Evolutionary conservation across 2,329 filamentous ascomycete species (phyloP), one percentile per base, ranked within the genome.

Genomic region (Pseudogymnoascus sp.): DNA sequence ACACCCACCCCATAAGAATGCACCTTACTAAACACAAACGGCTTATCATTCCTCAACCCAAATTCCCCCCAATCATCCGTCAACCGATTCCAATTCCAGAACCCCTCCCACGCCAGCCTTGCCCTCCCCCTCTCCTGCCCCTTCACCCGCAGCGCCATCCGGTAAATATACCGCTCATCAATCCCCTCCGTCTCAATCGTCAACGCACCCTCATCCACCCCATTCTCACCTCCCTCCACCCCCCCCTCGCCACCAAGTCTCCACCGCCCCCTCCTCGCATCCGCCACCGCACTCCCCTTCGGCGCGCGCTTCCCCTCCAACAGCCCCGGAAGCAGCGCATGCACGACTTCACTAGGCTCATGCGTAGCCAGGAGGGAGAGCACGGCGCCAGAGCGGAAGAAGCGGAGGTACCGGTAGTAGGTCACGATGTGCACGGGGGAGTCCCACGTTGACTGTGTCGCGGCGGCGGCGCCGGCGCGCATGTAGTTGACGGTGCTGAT

Each of bases 401-500:
- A 95, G 62, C 95, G 90, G 3, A 99, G 83, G 76, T 97, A 99
- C 64, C 95, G 91, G 78, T 96, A 99, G 78, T 97, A 99, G 0
- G 95, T 99, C 60, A 99, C 92, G 64, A 97, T 96, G 74, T 96
- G 92, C 36, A 97, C 88, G 8, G 93, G 93, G 23, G 84, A 88
- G 53, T 80, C 79, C 91, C 93, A 96, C 1, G 89, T 88, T 17
- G 88, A 78, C 63, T 86, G 87, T 67, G 87, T 88, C 19, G 84
- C 82, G 2, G 86, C 87, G 10, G 87, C 82, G 65, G 89, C 89
- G 33, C 95, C 95, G 0, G 91, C 80, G 23, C 95, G 89, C 60
- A 91, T 86, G 77, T 99, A 99, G 78, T 97, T 97, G 65, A 96
- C 92, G 0, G 93, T 97, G 75, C 87, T 91, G 75, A 99, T 97